These are phyloP conservation scores for Arachnopeziza araneosa DNA, from an alignment of 2,329 filamentous ascomycete species.

Conservation along the genomic window DNA sequence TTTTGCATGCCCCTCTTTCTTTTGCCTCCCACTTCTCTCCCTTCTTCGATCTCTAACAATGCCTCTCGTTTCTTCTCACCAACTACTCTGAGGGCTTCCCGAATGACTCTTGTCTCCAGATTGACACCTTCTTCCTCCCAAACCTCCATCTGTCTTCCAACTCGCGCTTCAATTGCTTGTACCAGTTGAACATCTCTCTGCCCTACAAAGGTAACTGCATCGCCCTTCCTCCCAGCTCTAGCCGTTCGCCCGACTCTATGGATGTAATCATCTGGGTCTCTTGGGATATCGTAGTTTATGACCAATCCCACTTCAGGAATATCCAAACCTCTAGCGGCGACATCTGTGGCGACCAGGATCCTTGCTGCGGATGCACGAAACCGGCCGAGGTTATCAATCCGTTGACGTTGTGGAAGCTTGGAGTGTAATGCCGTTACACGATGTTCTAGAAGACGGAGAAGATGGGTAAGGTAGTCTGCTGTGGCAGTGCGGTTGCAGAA, in stretches of 20 bases:
- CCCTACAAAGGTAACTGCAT: slow-evolving; percentile 82
- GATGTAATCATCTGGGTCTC: slow-evolving; percentile 97
- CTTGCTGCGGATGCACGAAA: slow-evolving; percentile 87
- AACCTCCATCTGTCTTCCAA: slow-evolving; percentile 72
- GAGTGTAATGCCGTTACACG: slow-evolving; percentile 90
- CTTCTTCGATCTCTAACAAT: slow-evolving; percentile 83
- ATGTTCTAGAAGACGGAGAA: slow-evolving; percentile 80
- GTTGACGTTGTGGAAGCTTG: slow-evolving; percentile 74
- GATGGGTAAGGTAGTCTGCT: slow-evolving; percentile 82
- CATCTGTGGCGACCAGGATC: slow-evolving; percentile 90
- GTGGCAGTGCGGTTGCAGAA: slow-evolving; percentile 92
- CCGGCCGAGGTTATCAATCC: slow-evolving; percentile 80
- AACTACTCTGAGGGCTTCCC: slow-evolving; percentile 81
- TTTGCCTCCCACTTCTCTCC: slow-evolving; percentile 87
- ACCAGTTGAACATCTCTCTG: slow-evolving; percentile 89
- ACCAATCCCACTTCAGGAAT: slow-evolving; percentile 89
- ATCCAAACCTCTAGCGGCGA: slow-evolving; percentile 89
- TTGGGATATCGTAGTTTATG: slow-evolving; percentile 90
- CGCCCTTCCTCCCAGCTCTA: slow-evolving; percentile 78
- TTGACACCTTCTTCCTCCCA: slow-evolving; percentile 91
- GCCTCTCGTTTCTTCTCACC: slow-evolving; percentile 93
- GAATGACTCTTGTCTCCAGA: slow-evolving; percentile 81
- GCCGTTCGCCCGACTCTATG: slow-evolving; percentile 94
- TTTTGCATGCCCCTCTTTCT: slow-evolving; percentile 57
- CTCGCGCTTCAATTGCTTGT: slow-evolving; percentile 81